Evolutionary conservation across 495 filamentous ascomycete species (phyloP), one percentile per base, ranked within the genome.

Genomic region (Pseudomonodictys pantanalensis): DNA sequence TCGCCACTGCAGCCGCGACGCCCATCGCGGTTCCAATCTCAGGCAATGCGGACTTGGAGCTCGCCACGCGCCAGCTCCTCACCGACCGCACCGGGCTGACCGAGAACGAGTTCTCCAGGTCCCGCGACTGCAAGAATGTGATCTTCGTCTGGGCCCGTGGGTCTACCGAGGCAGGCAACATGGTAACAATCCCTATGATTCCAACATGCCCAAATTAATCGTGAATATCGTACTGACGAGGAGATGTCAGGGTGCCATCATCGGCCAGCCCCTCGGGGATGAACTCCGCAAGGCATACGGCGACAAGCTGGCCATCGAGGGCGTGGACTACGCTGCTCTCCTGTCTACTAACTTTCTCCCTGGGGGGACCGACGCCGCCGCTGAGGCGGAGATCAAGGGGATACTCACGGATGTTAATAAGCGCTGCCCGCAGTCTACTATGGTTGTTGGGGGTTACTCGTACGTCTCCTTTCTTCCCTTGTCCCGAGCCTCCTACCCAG

Each of bases 381-480:
- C 23, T 22, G 44, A 25, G n/a, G 3, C 2, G 2, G 17, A 6
- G 23, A 48, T 48, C n/a, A 48, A 22, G 17, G 44, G 9, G 12
- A 22, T 25, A 15, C 44, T 48, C 5, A 15, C 18, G 22, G 26
- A 5, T 18, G 12, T 41, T 15, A 5, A 41, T 15, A 15, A 41
- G 5, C 38, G 38, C 38, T 52, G 48, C 29, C 48, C 48, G 12
- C n/a, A 52, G 3, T 10, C 48, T 6, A 42, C 35, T 22, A 52
- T 52, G 7, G 17, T 52, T 3, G 25, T 28, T n/a, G 48, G 48
- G n/a, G 48, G 48, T 12, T 52, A 52, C 30, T 32, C 25, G 48
- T 38, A 12, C 15, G 44, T 30, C 22, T n/a, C 44, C 3, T 5
- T 41, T 35, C 38, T 4, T 3, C n/a, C 33, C 33, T n/a, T 39